Conservation (phyloP, 192 early-diverging fungal genomes). For the Coemansia sp. region DNA sequence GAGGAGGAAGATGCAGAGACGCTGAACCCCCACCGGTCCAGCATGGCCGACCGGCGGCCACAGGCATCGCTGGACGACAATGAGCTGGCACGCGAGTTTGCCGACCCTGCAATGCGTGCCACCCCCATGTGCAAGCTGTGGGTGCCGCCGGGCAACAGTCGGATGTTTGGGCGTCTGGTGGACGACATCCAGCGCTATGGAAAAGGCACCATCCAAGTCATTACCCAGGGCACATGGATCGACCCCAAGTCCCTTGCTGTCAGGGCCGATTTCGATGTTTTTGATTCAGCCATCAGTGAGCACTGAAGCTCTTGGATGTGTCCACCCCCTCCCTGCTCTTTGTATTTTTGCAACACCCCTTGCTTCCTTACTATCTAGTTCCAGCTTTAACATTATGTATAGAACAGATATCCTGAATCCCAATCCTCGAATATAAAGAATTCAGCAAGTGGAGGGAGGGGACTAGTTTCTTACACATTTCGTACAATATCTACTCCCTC, state of each 20-base stretch:
- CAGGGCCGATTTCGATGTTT: conserved; percentile 24
- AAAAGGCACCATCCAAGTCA: conserved; percentile 37
- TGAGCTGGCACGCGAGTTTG: conserved; percentile 22
- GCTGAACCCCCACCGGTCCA: not conserved
- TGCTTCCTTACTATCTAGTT: no score
- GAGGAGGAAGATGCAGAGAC: not conserved
- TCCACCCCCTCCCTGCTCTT: no score
- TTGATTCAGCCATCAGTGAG: no score
- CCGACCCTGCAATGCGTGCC: conserved; percentile 26
- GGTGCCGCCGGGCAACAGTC: conserved; percentile 33
- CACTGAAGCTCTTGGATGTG: no score
- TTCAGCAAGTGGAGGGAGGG: no score
- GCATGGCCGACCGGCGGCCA: conserved; percentile 9
- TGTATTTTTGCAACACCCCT: no score
- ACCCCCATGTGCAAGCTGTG: conserved; percentile 35
- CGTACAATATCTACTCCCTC: no score
- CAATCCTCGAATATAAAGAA: no score
- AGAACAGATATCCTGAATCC: no score
- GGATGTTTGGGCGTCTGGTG: conserved; percentile 21
- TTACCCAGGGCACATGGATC: conserved; percentile 34
- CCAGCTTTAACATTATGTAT: no score
- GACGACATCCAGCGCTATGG: conserved; percentile 35
- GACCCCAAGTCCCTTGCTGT: conserved; percentile 8
- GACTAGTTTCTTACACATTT: no score
- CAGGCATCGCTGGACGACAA: conserved; percentile 4